These are phyloP conservation scores for Tuber borchii DNA, from an alignment of 495 filamentous ascomycete species.

Conservation along the genomic window DNA sequence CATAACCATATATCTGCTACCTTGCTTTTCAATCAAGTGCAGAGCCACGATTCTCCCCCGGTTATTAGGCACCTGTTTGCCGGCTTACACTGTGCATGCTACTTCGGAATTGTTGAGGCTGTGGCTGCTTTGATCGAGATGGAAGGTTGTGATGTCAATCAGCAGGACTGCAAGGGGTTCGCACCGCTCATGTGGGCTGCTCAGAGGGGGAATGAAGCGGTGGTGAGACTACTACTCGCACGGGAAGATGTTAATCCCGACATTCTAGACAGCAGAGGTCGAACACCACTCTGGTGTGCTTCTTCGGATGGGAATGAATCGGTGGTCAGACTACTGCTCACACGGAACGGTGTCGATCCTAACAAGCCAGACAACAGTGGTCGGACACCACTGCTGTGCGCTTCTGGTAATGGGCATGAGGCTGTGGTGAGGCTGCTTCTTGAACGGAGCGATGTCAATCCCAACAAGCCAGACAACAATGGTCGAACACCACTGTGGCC, in stretches of 20 bases:
- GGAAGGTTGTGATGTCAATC: background rate
- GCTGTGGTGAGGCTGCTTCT: background rate
- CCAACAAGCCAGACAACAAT: background rate
- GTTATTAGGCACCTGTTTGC: no score
- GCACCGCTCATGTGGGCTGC: background rate
- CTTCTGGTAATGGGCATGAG: background rate
- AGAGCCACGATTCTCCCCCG: accelerated
- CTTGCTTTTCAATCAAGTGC: no score
- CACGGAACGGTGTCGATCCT: background rate
- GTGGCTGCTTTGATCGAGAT: background rate
- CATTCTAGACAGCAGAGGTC: background rate
- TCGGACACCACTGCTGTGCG: background rate
- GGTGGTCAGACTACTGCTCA: background rate
- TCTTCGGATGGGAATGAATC: accelerated
- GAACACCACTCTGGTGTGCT: background rate
- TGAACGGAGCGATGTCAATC: background rate
- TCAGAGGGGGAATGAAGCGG: background rate
- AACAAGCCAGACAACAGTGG: background rate
- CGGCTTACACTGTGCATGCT: no score
- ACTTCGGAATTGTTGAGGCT: background rate
- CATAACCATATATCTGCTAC: background rate
- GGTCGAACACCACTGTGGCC: background rate
- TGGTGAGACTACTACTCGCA: background rate
- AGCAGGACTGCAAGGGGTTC: no score
- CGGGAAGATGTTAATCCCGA: background rate